These are phyloP conservation scores for Boletus eberwhitei DNA, from an alignment of 768 basidiomycete species.

Conservation along the genomic window DNA sequence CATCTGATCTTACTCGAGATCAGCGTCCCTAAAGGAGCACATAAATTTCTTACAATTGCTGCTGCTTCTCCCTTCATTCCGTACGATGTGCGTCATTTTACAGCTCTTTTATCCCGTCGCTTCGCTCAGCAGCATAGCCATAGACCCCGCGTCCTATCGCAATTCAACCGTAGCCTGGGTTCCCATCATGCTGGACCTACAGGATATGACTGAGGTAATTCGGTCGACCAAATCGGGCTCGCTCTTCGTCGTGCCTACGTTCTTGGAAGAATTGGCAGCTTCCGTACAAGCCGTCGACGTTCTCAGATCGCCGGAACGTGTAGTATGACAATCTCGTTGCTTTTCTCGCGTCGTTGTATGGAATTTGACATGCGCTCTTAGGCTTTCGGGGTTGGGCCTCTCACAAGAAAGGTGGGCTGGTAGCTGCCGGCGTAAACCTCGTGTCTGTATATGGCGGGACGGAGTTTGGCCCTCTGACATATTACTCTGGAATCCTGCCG, in stretches of 20 bases:
- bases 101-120: neutral
- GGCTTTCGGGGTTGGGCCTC: conserved; percentile 37
- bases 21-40: conserved; percentile 9
- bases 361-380: conserved; percentile 10
- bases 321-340: conserved; percentile 13
- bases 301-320: conserved; percentile 13
- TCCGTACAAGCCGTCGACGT: conserved; percentile 14
- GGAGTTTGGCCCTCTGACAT: conserved; percentile 32
- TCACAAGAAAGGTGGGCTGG: conserved; percentile 34
- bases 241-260: conserved; percentile 19
- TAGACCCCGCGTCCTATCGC: conserved; percentile 17
- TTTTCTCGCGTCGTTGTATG: neutral
- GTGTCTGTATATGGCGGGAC: conserved; percentile 37
- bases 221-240: conserved; percentile 10
- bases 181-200: conserved; percentile 21
- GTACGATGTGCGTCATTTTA: conserved; percentile 3
- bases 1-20: neutral
- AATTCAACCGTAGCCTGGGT: conserved; percentile 4
- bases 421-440: conserved; percentile 33
- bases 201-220: conserved; percentile 21
- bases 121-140: conserved; percentile 5
- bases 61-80: conserved; percentile 22
- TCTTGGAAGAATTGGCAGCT: conserved; percentile 20
- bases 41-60: conserved; percentile 1
- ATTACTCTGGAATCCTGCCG: conserved; percentile 8